Percentiles rank a stretch among this genome's conserved stretches.
Evolutionary conservation across 2,329 filamentous ascomycete species (phyloP).

Genomic region (Fusarium sp.): DNA sequence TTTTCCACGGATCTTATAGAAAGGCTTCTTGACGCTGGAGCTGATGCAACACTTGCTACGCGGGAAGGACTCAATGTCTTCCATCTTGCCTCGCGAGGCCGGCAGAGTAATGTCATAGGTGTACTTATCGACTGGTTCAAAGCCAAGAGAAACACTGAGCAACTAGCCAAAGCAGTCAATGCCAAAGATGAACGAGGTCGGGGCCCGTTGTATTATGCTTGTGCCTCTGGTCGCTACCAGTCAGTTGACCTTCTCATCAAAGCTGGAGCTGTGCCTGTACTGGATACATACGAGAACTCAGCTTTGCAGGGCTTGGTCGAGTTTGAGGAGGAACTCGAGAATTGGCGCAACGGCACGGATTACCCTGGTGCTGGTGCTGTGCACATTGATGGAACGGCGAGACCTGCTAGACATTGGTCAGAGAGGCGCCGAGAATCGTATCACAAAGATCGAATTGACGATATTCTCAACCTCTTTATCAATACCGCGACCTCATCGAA

Average conservation of each 20-base stretch:
- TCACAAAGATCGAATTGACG: background rate
- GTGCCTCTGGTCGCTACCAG: constrained; percentile 42
- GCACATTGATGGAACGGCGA: background rate
- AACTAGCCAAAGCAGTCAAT: background rate
- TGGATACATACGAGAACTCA: constrained; percentile 28
- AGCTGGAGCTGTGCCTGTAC: constrained; percentile 39
- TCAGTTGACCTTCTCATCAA: constrained; percentile 44
- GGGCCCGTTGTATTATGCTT: constrained; percentile 45
- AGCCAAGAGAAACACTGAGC: fast-evolving
- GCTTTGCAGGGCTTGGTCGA: background rate
- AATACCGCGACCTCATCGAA: background rate
- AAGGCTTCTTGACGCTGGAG: constrained; percentile 51
- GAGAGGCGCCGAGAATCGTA: background rate
- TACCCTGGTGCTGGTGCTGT: background rate
- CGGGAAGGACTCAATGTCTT: constrained; percentile 52
- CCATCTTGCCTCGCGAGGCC: constrained; percentile 52
- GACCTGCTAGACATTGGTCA: background rate
- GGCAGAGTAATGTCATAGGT: constrained; percentile 51
- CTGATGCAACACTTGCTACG: constrained; percentile 48
- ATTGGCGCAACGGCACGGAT: background rate
- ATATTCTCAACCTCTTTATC: background rate
- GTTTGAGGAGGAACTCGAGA: background rate
- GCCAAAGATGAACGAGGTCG: background rate
- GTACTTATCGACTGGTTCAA: constrained; percentile 39
- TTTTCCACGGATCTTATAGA: constrained; percentile 38